These are phyloP conservation scores for Cytospora chrysosperma DNA, from an alignment of 2,329 filamentous ascomycete genomes.

Conservation along the genomic window DNA sequence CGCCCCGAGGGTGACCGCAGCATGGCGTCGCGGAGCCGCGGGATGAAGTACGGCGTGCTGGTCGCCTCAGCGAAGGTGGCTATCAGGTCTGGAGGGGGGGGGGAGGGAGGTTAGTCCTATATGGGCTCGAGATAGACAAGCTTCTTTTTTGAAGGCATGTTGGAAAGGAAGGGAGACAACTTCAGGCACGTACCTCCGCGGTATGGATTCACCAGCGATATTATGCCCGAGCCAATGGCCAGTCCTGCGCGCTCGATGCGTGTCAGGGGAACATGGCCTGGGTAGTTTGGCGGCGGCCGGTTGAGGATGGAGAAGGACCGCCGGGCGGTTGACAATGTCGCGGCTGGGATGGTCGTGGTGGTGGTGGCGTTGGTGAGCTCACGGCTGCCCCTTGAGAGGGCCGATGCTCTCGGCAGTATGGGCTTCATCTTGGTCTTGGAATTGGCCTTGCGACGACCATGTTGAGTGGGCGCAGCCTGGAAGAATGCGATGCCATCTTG, in stretches of 20 bases:
- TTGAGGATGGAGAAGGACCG: constrained; percentile 74
- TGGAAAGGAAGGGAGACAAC: neutral
- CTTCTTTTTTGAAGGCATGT: neutral
- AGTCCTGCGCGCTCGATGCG: constrained; percentile 72
- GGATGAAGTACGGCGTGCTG: constrained; percentile 91
- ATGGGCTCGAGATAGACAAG: neutral
- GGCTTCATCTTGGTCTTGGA: constrained; percentile 16
- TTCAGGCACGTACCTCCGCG: constrained; percentile 60
- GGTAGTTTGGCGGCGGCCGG: constrained; percentile 83
- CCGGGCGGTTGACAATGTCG: neutral
- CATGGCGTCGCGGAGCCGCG: constrained; percentile 89
- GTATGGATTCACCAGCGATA: constrained; percentile 70
- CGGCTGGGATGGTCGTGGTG: neutral
- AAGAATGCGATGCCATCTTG: neutral
- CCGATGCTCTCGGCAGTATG: constrained; percentile 13
- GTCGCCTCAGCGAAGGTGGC: constrained; percentile 93
- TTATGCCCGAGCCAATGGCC: constrained; percentile 61
- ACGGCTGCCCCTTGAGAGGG: constrained; percentile 8
- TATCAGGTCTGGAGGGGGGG: constrained; percentile 69
- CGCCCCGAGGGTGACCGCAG: constrained; percentile 79
- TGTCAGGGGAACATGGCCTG: constrained; percentile 88
- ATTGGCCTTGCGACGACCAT: constrained; percentile 11
- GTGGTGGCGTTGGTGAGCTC: constrained; percentile 1
- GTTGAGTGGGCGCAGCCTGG: constrained; percentile 3
- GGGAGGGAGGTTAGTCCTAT: constrained; percentile 9